phyloP scores from a whole-genome alignment of 495 filamentous ascomycete species.

The Trichoderma parareesei region DNA sequence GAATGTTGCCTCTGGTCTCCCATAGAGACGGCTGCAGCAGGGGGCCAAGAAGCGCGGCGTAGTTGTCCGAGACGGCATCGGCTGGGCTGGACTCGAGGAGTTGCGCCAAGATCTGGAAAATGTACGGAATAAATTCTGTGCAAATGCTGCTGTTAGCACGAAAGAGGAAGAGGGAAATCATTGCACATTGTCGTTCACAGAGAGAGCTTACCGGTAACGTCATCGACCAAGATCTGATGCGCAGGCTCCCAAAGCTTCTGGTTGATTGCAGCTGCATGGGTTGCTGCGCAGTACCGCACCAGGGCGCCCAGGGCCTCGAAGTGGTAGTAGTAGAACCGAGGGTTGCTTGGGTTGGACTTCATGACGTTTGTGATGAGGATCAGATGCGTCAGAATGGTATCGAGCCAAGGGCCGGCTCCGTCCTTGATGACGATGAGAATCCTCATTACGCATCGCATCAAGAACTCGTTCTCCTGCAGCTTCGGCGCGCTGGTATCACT shows the following conservation, averaged over 20 bases:
- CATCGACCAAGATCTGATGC: constrained; percentile 61
- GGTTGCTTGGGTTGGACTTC: constrained; percentile 89
- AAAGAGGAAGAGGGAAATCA: not conserved
- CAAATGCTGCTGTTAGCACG: constrained; percentile 14
- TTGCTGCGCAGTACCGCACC: constrained; percentile 66
- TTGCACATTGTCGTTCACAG: not conserved
- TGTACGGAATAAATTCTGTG: constrained; percentile 87
- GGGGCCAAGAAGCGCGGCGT: constrained; percentile 63
- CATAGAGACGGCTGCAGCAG: constrained; percentile 71
- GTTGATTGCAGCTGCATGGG: constrained; percentile 66
- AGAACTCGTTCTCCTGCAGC: constrained; percentile 96
- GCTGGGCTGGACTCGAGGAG: constrained; percentile 77
- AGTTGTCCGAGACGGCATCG: constrained; percentile 62
- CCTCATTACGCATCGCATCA: constrained; percentile 97
- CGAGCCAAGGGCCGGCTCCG: constrained; percentile 56
- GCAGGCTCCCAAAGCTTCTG: constrained; percentile 70
- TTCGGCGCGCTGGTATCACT: constrained; percentile 74
- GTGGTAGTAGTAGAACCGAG: constrained; percentile 95
- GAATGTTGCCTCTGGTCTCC: constrained; percentile 88
- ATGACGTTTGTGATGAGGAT: constrained; percentile 83
- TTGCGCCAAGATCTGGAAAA: constrained; percentile 90
- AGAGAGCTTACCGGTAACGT: constrained; percentile 58
- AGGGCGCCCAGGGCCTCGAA: constrained; percentile 97
- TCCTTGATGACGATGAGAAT: constrained; percentile 89
- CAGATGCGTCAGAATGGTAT: constrained; percentile 66